Percentiles rank a stretch among this genome's conserved stretches.
Conservation (phyloP, 345 rosid species). For the Eucalyptus urophylla region DNA sequence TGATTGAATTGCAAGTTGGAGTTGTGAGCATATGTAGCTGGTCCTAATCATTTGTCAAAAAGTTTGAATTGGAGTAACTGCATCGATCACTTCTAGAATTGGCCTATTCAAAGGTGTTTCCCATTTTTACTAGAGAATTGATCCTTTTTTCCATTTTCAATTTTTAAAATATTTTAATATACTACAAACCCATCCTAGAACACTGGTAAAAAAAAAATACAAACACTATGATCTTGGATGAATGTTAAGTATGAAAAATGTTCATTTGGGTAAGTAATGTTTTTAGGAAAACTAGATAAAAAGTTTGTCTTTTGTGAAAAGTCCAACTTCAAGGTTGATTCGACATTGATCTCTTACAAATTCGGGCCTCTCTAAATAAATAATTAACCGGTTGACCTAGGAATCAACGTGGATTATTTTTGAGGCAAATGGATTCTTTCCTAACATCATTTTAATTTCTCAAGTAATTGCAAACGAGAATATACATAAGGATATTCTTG, state of each 20-base stretch:
- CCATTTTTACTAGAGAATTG: too few species aligned
- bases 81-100: too few species aligned
- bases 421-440: background rate
- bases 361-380: background rate
- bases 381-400: too few species aligned
- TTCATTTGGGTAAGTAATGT: background rate
- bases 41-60: too few species aligned
- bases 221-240: background rate
- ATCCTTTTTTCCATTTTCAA: too few species aligned
- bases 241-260: background rate
- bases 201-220: background rate
- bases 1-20: too few species aligned
- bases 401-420: background rate
- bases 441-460: too few species aligned
- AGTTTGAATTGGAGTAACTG: too few species aligned
- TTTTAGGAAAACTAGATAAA: background rate
- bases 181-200: background rate
- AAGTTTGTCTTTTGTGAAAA: background rate
- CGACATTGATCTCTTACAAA: background rate
- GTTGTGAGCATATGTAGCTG: fast-evolving
- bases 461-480: background rate
- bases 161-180: too few species aligned
- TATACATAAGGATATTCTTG: too few species aligned
- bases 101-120: too few species aligned
- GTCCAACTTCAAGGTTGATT: background rate